phyloP scores from a whole-genome alignment of 2,329 filamentous ascomycete species.

The Fusarium metavorans region DNA sequence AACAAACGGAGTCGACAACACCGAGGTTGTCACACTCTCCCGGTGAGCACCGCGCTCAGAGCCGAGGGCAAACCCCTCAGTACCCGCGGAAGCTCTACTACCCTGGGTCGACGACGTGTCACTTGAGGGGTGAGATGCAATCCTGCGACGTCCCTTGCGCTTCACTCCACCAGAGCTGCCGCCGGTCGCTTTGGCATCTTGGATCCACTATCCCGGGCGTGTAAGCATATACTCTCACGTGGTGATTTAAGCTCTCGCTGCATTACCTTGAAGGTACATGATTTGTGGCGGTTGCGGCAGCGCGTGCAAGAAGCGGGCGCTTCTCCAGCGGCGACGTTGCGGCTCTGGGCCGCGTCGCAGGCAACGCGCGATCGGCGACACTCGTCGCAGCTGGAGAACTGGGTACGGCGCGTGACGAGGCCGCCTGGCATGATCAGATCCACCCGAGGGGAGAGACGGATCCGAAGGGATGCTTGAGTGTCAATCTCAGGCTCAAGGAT shows the following conservation, averaged over 20 bases:
- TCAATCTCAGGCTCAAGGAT: slow-evolving; percentile 2
- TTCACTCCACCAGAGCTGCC: slow-evolving; percentile 9
- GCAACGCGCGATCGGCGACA: slow-evolving; percentile 49
- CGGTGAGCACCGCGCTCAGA: background rate
- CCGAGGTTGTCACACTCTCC: background rate
- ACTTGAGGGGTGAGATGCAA: slow-evolving; percentile 18
- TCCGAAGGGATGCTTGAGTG: background rate
- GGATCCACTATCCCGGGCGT: slow-evolving; percentile 40
- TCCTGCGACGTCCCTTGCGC: slow-evolving; percentile 29
- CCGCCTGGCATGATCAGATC: slow-evolving; percentile 27
- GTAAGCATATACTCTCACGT: background rate
- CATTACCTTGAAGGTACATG: slow-evolving; percentile 48
- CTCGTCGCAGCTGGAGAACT: slow-evolving; percentile 52
- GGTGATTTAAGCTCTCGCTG: background rate
- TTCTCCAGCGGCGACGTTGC: slow-evolving; percentile 68
- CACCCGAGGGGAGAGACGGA: background rate
- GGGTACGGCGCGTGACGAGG: slow-evolving; percentile 46
- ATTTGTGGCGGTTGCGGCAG: slow-evolving; percentile 50
- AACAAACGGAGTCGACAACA: background rate
- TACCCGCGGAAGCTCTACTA: background rate
- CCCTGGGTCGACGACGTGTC: slow-evolving; percentile 22
- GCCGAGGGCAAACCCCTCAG: background rate
- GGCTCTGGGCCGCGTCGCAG: slow-evolving; percentile 43
- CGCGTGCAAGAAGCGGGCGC: slow-evolving; percentile 77
- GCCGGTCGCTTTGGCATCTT: slow-evolving; percentile 33